Evolutionary conservation across 2,329 filamentous ascomycete species (phyloP).

Genomic region (Penicillium sp.): DNA sequence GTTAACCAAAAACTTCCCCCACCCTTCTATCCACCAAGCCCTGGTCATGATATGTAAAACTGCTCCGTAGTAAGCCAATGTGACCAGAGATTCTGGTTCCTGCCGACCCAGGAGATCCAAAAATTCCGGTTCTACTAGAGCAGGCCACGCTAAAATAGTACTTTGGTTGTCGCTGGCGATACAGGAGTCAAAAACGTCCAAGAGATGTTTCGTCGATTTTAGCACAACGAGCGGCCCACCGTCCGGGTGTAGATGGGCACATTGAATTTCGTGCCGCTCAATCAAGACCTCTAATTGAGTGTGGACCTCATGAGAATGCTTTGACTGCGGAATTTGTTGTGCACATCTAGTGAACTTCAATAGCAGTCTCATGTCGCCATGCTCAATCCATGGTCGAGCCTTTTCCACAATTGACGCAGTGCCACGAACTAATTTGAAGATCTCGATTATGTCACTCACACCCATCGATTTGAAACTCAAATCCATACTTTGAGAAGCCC

Average conservation of each 20-base stretch:
- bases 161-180: neutral
- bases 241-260: too few species aligned
- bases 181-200: neutral
- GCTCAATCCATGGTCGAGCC: neutral
- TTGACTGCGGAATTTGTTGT: neutral
- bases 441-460: neutral
- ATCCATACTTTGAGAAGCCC: neutral
- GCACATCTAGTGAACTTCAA: neutral
- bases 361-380: neutral
- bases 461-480: too few species aligned
- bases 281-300: neutral
- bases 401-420: neutral
- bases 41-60: neutral
- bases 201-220: neutral
- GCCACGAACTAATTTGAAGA: neutral
- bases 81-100: neutral
- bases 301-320: neutral
- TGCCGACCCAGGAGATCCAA: neutral
- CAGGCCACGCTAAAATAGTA: neutral
- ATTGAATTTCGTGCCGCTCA: neutral
- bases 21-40: neutral
- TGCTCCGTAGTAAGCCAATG: neutral
- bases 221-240: neutral
- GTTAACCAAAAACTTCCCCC: neutral
- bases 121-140: neutral